Percentiles rank a stretch among this genome's conserved stretches.
Conservation (phyloP, 1,284 basidiomycete genomes). For the Ustilago curta region DNA sequence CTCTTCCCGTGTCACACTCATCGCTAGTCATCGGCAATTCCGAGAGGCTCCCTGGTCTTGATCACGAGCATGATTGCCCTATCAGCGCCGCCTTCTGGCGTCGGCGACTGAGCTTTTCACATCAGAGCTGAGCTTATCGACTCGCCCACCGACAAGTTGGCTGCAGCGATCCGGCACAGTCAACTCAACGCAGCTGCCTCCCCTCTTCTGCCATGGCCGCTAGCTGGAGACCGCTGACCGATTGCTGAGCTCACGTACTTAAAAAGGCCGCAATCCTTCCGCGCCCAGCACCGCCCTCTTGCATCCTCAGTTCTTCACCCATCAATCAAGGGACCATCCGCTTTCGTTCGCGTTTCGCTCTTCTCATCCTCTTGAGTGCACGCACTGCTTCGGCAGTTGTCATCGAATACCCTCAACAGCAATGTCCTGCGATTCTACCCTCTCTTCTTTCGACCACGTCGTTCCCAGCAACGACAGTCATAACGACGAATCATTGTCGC, state of each 20-base stretch:
- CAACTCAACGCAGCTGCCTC: no score
- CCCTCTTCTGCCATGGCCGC: neutral
- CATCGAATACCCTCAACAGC: neutral
- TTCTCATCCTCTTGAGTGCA: neutral
- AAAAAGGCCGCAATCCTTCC: neutral
- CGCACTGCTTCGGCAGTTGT: neutral
- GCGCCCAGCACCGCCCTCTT: neutral
- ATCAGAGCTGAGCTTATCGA: neutral
- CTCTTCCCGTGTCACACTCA: neutral
- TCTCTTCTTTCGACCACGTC: conserved; percentile 37
- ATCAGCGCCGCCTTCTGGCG: conserved; percentile 1
- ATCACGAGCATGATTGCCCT: neutral
- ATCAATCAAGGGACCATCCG: no score
- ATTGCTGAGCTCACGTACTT: conserved; percentile 2
- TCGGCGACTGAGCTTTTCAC: conserved; percentile 2
- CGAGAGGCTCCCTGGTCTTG: neutral
- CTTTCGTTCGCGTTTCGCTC: no score
- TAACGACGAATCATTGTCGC: neutral
- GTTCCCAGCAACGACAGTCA: neutral
- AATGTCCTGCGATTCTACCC: conserved; percentile 30
- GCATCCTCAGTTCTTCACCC: neutral
- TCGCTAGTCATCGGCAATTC: neutral
- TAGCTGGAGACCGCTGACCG: neutral
- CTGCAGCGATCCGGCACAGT: neutral
- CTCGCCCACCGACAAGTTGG: neutral